Percentiles rank a stretch among this genome's conserved stretches.
Evolutionary conservation across 2,329 filamentous ascomycete genomes (phyloP).

Genomic region (Didymella pomorum): DNA sequence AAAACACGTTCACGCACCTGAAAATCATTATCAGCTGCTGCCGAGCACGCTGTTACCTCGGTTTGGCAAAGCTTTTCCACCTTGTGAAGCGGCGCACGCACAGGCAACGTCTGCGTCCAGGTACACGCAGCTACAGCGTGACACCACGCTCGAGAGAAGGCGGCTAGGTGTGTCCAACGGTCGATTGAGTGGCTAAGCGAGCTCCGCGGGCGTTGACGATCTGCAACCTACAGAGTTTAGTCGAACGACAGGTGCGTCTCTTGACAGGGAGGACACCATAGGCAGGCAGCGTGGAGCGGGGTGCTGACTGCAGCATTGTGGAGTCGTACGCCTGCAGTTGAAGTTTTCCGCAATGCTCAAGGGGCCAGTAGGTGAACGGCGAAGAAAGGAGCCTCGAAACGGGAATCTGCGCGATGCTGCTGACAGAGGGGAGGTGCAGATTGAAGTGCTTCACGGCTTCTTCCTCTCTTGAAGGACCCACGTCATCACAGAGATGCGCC

Average conservation of each 20-base stretch:
- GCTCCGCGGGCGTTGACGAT: slow-evolving; percentile 6
- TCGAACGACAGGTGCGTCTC: not conserved
- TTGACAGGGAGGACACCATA: not conserved
- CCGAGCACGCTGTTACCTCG: slow-evolving; percentile 14
- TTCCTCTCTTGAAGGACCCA: not conserved
- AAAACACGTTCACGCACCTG: slow-evolving; percentile 10
- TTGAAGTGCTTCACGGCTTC: not conserved
- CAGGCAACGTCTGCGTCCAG: slow-evolving; percentile 16
- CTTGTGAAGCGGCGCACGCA: slow-evolving; percentile 3
- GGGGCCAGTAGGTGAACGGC: not conserved
- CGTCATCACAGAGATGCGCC: not conserved
- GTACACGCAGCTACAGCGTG: slow-evolving; percentile 7
- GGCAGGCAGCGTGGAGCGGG: slow-evolving; percentile 3
- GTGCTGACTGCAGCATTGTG: slow-evolving; percentile 17
- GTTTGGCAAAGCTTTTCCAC: slow-evolving; percentile 4
- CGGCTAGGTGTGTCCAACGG: not conserved
- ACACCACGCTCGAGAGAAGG: slow-evolving; percentile 6
- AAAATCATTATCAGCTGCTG: slow-evolving; percentile 14
- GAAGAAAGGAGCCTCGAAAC: not conserved
- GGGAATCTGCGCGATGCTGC: not conserved
- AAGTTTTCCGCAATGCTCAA: not conserved
- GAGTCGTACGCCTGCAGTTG: not conserved
- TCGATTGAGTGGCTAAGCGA: slow-evolving; percentile 5
- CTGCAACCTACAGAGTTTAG: not conserved
- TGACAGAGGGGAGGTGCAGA: not conserved